A percentile compares a stretch with the other conserved stretches of the same genome.
Evolutionary conservation across 2,329 filamentous ascomycete species (phyloP).

Genomic region (Alternaria incomplexa): DNA sequence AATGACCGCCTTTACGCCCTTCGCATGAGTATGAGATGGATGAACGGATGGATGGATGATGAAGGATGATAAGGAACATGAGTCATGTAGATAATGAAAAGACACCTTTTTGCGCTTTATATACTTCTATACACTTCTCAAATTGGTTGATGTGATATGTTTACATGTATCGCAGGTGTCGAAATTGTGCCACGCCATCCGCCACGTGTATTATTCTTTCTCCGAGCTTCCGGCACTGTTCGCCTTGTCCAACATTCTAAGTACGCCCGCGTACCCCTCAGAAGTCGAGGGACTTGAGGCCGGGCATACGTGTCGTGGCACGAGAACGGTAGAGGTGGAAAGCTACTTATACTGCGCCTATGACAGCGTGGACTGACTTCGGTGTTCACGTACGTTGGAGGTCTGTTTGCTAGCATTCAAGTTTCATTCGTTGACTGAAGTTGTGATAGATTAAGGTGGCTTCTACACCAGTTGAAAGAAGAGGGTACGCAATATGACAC

Average conservation of each 20-base stretch:
- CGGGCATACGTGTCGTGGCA: neutral
- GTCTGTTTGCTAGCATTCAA: neutral
- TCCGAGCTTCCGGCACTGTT: neutral
- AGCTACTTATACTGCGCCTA: neutral
- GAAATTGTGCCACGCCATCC: neutral
- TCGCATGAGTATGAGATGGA: neutral
- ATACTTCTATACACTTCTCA: neutral
- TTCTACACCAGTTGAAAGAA: no score
- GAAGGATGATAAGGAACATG: neutral
- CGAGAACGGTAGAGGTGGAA: neutral
- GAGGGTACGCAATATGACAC: neutral
- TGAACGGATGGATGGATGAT: neutral
- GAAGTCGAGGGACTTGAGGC: neutral
- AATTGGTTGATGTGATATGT: neutral
- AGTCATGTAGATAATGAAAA: conserved; percentile 5
- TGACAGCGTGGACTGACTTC: neutral
- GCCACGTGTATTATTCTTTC: neutral
- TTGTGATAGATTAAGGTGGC: no score
- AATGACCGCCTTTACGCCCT: neutral
- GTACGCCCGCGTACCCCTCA: neutral
- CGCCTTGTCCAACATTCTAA: neutral
- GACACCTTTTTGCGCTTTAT: neutral
- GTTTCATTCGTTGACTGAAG: no score
- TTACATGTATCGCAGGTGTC: neutral
- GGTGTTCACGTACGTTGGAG: neutral